Percentiles rank a stretch among this genome's conserved stretches.
Conservation (phyloP, 2,329 filamentous ascomycete species). For the Colletotrichum horii region DNA sequence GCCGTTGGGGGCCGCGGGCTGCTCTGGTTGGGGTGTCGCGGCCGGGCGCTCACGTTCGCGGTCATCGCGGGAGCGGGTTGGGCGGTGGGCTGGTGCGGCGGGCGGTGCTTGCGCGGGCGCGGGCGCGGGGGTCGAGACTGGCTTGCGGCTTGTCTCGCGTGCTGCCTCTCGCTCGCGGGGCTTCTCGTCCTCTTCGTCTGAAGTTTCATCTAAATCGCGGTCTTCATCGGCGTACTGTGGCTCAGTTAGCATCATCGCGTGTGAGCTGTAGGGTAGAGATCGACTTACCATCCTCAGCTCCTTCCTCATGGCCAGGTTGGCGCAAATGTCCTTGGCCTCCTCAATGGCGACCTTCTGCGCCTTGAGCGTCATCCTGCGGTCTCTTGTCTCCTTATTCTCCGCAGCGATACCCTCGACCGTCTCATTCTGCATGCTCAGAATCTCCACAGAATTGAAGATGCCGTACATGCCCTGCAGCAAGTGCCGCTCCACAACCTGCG, state of each 20-base stretch:
- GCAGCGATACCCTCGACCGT: constrained; percentile 56
- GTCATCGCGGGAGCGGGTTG: constrained; percentile 8
- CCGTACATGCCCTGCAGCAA: constrained; percentile 56
- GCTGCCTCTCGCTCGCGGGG: neutral
- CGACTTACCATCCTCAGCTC: constrained; percentile 42
- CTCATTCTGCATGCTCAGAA: constrained; percentile 49
- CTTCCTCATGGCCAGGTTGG: constrained; percentile 56
- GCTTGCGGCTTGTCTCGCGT: constrained; percentile 10
- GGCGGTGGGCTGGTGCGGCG: neutral
- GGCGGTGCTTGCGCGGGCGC: neutral
- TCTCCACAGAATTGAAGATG: constrained; percentile 58
- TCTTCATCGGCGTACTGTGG: constrained; percentile 30
- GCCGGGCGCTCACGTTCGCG: neutral
- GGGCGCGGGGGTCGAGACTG: neutral
- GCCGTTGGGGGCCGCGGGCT: neutral
- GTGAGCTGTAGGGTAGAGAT: fast-evolving
- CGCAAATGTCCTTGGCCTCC: constrained; percentile 54
- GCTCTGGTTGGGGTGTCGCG: neutral
- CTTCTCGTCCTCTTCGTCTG: constrained; percentile 29
- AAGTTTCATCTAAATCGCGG: constrained; percentile 27
- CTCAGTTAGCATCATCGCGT: neutral
- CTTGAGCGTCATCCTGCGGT: constrained; percentile 52
- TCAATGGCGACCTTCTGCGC: constrained; percentile 55
- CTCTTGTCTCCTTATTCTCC: constrained; percentile 58
- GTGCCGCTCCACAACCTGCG: constrained; percentile 57